Base-by-base conservation (phyloP, 2,329 filamentous ascomycete genomes). In the Aureobasidium sp. region DNA sequence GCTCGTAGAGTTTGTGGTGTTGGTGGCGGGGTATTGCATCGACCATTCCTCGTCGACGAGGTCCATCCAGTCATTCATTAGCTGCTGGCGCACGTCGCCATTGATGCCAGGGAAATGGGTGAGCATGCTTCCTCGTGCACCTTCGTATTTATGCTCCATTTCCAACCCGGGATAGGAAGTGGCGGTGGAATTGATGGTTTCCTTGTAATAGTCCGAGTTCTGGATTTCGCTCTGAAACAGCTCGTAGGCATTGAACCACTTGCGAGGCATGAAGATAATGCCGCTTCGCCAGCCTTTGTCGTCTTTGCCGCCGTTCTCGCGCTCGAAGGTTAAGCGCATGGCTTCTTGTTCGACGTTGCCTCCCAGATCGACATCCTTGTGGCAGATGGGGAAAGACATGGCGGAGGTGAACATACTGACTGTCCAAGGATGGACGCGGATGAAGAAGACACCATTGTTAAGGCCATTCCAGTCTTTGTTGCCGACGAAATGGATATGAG, bases 241-340 rank as follows among this genome's bases (percentile, higher is more conserved):
- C 48, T 74, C 69, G 52, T 77, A 78, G 1, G 73, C 72, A 61
- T 78, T 78, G 67, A 78, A 77, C 75, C 74, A 77, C 6, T 74
- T 64, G 62, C 77, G 75, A 6, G 76, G 75, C 54, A 74, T 71
- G 34, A 71, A 67, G 5, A 72, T 70, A 21, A 73, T 66, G 59
- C 73, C 55, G 10, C 42, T 48, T 13, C 30, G 34, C 30, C 42
- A 59, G 65, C 15, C 68, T 61, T 47, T 44, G 32, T 48, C 55
- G 30, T 59, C 42, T 21, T 15, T 37, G n/a, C 55, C 55, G 16
- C 55, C 55, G 41, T 25, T 32, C 10, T 32, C 27, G 29, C 42
- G 42, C n/a, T 44, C 42, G 34, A 59, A 59, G 3, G 42, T 39
- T 4, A 21, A 27, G 5, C 32, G 16, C 74, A 78, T 77, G 5